These are phyloP conservation scores for Mrakia frigida DNA, from an alignment of 768 basidiomycete genomes.

Conservation along the genomic window DNA sequence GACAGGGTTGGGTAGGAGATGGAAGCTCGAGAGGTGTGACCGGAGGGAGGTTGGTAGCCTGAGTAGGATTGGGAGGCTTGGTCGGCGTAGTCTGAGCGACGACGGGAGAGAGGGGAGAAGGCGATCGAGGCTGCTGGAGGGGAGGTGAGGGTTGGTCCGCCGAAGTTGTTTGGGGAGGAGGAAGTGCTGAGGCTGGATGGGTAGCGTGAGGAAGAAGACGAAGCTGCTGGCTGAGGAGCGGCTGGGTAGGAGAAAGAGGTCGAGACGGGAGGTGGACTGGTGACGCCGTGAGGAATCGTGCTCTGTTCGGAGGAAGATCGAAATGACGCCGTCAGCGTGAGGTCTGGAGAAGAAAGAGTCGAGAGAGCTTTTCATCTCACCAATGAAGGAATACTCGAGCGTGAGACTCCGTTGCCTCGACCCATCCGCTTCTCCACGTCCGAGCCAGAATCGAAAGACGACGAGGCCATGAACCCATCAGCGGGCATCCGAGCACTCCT, in stretches of 20 bases:
- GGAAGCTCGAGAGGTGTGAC: slow-evolving; percentile 11
- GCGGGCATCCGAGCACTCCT: not conserved
- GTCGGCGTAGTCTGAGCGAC: slow-evolving; percentile 33
- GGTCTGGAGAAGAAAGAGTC: not conserved
- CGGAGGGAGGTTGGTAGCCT: slow-evolving; percentile 21
- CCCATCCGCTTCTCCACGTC: not conserved
- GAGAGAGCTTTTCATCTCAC: not conserved
- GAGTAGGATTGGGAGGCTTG: slow-evolving; percentile 30
- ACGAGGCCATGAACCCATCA: not conserved
- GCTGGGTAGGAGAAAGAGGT: not conserved
- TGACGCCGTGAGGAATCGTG: not conserved
- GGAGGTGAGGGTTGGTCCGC: not conserved
- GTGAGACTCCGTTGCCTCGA: not conserved
- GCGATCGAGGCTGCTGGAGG: slow-evolving; percentile 29
- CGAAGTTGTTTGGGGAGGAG: not conserved
- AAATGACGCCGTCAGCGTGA: not conserved
- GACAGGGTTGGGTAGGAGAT: slow-evolving; percentile 41
- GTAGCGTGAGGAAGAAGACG: slow-evolving; percentile 1
- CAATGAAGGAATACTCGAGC: not conserved
- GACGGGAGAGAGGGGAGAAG: slow-evolving; percentile 22
- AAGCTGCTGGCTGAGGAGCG: not conserved
- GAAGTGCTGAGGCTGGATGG: not conserved
- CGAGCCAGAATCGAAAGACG: not conserved
- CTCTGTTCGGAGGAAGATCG: not conserved
- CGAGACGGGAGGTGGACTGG: not conserved